A percentile compares a stretch with the other conserved stretches of the same genome.
Conservation (phyloP, 1,139 yeast species). For the Hanseniaspora sp. region DNA sequence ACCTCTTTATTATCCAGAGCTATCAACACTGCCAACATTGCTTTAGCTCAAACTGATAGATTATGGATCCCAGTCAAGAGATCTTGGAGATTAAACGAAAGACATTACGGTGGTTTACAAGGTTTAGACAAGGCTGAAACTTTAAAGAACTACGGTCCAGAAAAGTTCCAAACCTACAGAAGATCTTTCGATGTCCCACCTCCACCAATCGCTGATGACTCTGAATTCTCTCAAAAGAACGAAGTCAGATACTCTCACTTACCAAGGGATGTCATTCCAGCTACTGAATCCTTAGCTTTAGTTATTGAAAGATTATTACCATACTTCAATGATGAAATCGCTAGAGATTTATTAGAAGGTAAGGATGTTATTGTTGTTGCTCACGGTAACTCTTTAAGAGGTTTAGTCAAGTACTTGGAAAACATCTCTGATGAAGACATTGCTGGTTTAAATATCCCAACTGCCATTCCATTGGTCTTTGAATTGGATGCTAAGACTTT, state of each 20-base stretch:
- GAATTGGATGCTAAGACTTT: conserved; percentile 72
- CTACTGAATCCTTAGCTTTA: conserved; percentile 87
- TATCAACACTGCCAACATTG: conserved; percentile 94
- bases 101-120: conserved; percentile 98
- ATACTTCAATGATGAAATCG: conserved; percentile 91
- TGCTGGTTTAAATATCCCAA: conserved; percentile 91
- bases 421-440: conserved; percentile 84
- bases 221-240: conserved; percentile 72
- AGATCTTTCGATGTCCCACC: conserved; percentile 97
- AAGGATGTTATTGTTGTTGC: conserved; percentile 92
- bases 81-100: conserved; percentile 96
- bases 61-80: conserved; percentile 86
- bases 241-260: conserved; percentile 76
- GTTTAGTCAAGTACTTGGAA: conserved; percentile 91
- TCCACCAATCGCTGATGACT: conserved; percentile 67
- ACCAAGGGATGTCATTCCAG: conserved; percentile 79
- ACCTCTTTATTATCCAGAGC: conserved; percentile 93
- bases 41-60: conserved; percentile 80
- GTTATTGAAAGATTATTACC: conserved; percentile 96
- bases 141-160: conserved; percentile 76
- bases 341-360: conserved; percentile 71
- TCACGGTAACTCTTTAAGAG: conserved; percentile 98
- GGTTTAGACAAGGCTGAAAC: conserved; percentile 97
- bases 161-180: conserved; percentile 94
- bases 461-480: conserved; percentile 97